A percentile compares a stretch with the other conserved stretches of the same genome.
Evolutionary conservation across 2,329 filamentous ascomycete species (phyloP).

Genomic region (Aspergillus sp.): DNA sequence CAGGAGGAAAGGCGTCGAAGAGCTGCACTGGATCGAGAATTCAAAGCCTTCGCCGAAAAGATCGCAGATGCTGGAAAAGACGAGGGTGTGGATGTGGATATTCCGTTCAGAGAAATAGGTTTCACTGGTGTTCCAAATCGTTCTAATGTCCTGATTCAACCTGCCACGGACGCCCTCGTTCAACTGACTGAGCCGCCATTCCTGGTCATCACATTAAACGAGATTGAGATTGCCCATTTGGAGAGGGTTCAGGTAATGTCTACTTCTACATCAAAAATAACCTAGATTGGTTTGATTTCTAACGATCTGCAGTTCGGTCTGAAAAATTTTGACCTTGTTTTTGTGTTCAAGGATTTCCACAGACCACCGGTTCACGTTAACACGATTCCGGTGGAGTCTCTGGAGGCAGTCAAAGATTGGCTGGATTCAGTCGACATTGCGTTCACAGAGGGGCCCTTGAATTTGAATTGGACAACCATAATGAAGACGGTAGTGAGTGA

Average conservation of each 20-base stretch:
- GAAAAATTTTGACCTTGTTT: conserved; percentile 98
- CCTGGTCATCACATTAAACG: conserved; percentile 87
- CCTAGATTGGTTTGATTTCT: conserved; percentile 9
- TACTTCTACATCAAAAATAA: background rate
- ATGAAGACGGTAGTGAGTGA: conserved; percentile 98
- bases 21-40: conserved; percentile 88
- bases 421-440: conserved; percentile 92
- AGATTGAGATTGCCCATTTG: conserved; percentile 92
- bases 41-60: conserved; percentile 95
- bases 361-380: conserved; percentile 91
- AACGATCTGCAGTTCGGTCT: conserved; percentile 66
- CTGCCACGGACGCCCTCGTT: conserved; percentile 92
- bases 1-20: conserved; percentile 90
- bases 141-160: conserved; percentile 91
- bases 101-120: conserved; percentile 91
- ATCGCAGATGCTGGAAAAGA: conserved; percentile 91
- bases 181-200: conserved; percentile 96
- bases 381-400: conserved; percentile 90
- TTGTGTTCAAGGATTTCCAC: conserved; percentile 96
- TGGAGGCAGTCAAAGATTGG: conserved; percentile 97
- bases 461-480: conserved; percentile 97
- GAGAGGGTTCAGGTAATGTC: conserved; percentile 69
- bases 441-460: conserved; percentile 88
- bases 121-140: conserved; percentile 96
- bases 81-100: conserved; percentile 86